phyloP scores from a whole-genome alignment of 352 stramenopile genomes.

The Phytopythium kandeliae region DNA sequence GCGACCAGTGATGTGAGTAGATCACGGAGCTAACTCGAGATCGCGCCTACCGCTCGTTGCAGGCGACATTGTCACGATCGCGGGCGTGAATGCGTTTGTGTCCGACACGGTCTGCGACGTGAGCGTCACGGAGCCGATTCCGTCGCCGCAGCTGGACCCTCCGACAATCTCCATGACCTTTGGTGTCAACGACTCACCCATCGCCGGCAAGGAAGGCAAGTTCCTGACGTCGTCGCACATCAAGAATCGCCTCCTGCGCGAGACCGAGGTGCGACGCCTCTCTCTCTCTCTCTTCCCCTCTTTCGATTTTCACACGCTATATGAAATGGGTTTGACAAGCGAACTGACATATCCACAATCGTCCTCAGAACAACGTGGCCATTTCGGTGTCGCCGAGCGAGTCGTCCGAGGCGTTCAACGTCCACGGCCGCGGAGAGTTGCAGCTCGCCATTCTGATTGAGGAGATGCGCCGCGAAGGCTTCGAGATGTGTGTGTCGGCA shows the following conservation, averaged over 20 bases:
- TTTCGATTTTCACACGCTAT: too few species aligned
- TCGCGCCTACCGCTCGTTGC: conserved; percentile 13
- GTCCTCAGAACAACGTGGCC: conserved; percentile 95
- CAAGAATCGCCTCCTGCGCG: conserved; percentile 90
- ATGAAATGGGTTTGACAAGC: not conserved
- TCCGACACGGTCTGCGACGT: conserved; percentile 87
- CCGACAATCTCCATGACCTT: conserved; percentile 99
- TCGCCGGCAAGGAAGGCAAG: conserved; percentile 95
- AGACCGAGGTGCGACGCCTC: conserved; percentile 89
- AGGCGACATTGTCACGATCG: conserved; percentile 97
- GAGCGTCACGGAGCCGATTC: conserved; percentile 76
- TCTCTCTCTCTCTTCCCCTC: too few species aligned
- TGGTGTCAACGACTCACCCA: conserved; percentile 95
- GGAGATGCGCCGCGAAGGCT: conserved; percentile 98
- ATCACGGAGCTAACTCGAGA: too few species aligned
- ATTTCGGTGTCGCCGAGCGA: conserved; percentile 88
- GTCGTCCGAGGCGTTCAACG: conserved; percentile 91
- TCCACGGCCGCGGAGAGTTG: conserved; percentile 95
- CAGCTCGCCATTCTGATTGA: conserved; percentile 99
- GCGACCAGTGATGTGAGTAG: too few species aligned
- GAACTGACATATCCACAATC: too few species aligned
- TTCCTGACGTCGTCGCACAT: conserved; percentile 96
- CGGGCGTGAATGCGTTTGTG: conserved; percentile 89
- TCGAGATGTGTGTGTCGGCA: conserved; percentile 97
- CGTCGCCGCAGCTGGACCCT: conserved; percentile 92